Evolutionary conservation across 441 rosid species (phyloP).

Genomic region (Aleurites moluccanus): DNA sequence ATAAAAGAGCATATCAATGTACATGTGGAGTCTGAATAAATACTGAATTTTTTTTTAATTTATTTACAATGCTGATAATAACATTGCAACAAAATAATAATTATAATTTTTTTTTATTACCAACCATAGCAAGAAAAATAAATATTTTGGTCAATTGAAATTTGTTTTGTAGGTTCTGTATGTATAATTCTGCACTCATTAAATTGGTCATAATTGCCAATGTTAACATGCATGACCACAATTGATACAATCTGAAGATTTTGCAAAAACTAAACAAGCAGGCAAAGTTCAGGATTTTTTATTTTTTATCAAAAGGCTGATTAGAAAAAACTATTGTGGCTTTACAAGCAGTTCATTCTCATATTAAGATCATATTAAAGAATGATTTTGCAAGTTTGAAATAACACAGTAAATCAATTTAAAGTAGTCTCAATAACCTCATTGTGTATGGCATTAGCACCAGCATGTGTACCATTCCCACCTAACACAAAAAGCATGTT

Average conservation of each 20-base stretch:
- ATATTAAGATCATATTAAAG: background rate
- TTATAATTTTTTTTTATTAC: too few relatives aligned
- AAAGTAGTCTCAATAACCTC: conserved; percentile 55
- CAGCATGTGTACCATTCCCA: conserved; percentile 98
- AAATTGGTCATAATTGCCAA: background rate
- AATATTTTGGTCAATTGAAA: background rate
- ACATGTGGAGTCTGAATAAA: background rate
- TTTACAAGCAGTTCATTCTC: background rate
- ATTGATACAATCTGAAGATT: background rate
- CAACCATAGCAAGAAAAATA: background rate
- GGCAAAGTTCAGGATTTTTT: background rate
- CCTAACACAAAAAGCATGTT: conserved; percentile 98
- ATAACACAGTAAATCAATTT: conserved; percentile 1
- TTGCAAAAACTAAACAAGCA: background rate
- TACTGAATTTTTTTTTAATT: background rate
- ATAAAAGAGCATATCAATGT: too few relatives aligned
- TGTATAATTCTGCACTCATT: background rate
- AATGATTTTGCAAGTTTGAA: conserved; percentile 7
- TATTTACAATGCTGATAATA: background rate
- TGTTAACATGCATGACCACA: background rate
- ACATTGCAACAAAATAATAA: background rate
- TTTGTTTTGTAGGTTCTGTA: background rate
- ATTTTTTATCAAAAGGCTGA: background rate
- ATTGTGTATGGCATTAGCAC: conserved; percentile 87
- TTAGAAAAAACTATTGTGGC: background rate